Base-by-base conservation (phyloP, 1,139 yeast genomes). In the Yamadazyma dendronema region DNA sequence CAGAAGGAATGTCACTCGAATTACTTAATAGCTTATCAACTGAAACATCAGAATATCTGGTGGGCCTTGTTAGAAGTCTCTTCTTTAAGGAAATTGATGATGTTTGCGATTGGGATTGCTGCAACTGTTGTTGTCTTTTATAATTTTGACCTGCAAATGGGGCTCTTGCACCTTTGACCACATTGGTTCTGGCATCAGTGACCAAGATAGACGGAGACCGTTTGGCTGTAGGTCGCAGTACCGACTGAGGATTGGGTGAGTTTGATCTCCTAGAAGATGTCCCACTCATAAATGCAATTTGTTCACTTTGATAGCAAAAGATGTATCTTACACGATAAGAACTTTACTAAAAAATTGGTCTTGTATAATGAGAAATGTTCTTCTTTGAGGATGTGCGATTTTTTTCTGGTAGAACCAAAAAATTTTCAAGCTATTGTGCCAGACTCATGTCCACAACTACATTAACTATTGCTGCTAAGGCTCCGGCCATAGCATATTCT, bases 191-290 rank as follows among this genome's bases (percentile, higher is more conserved):
- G 3, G 85, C 79, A 62, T 90, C 97, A 0, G 97, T 90, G 27
- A 90, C 97, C 38, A 90, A 69, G 54, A 90, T 90, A 1, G 96
- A 87, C 5, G 97, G 97, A 19, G 96, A 85, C 50, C 97, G 65
- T 50, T 85, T 85, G n/a, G 94, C 89, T 3, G 87, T 81, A 6
- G 89, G 84, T 38, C 77, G 61, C 43, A 60, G 57, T 15, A 40
- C 6, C 3, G 10, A 11, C 30, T 33, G 29, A 7, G 31, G 24
- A 14, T 17, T 38, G 19, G 46, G 40, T 3, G 49, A 41, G 11
- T 33, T 27, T n/a, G 49, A 35, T 31, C 44, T 34, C 17, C 46
- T 33, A 11, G 43, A 26, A 8, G 36, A 30, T 14, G 37, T 24
- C 12, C 37, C 33, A 30, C 37, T 30, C 37, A 35, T 31, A n/a